Percentiles rank a stretch among this genome's conserved stretches.
These are phyloP conservation scores for Ceratocystis cacaofunesta DNA, from an alignment of 2,329 filamentous ascomycete species.

Conservation along the genomic window DNA sequence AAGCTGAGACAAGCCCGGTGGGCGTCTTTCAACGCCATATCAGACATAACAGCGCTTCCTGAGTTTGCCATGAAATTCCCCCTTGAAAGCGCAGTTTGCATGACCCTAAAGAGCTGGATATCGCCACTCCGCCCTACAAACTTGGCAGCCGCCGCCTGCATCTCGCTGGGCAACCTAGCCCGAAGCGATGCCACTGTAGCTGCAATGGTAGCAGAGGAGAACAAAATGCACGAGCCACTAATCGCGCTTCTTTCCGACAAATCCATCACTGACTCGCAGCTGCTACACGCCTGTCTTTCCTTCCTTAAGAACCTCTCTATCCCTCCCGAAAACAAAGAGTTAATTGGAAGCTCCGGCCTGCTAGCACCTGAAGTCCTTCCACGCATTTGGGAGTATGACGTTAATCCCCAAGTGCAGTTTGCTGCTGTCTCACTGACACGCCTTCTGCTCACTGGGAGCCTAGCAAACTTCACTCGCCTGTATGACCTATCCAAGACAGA, in stretches of 20 bases:
- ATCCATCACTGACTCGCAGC: slow-evolving; percentile 31
- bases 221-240: slow-evolving; percentile 31
- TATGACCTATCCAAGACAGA: slow-evolving; percentile 28
- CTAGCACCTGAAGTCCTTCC: slow-evolving; percentile 34
- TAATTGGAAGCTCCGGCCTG: slow-evolving; percentile 32
- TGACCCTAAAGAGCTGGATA: slow-evolving; percentile 35
- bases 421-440: slow-evolving; percentile 43
- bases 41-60: slow-evolving; percentile 38
- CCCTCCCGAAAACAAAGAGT: slow-evolving; percentile 37
- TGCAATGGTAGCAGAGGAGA: slow-evolving; percentile 31
- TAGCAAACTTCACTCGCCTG: slow-evolving; percentile 36
- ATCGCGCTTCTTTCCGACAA: slow-evolving; percentile 30
- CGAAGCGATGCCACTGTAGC: slow-evolving; percentile 41
- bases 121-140: slow-evolving; percentile 24
- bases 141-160: slow-evolving; percentile 43
- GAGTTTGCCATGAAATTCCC: slow-evolving; percentile 31
- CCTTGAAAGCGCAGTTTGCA: slow-evolving; percentile 29
- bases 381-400: slow-evolving; percentile 38
- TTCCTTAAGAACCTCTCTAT: slow-evolving; percentile 53
- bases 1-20: slow-evolving; percentile 29
- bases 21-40: slow-evolving; percentile 27
- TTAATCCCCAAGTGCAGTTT: slow-evolving; percentile 44
- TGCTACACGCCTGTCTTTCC: slow-evolving; percentile 41
- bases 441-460: slow-evolving; percentile 39
- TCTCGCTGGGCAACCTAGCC: slow-evolving; percentile 46